Conservation (phyloP, 257 asterid genomes). For the Petunia axillaris region DNA sequence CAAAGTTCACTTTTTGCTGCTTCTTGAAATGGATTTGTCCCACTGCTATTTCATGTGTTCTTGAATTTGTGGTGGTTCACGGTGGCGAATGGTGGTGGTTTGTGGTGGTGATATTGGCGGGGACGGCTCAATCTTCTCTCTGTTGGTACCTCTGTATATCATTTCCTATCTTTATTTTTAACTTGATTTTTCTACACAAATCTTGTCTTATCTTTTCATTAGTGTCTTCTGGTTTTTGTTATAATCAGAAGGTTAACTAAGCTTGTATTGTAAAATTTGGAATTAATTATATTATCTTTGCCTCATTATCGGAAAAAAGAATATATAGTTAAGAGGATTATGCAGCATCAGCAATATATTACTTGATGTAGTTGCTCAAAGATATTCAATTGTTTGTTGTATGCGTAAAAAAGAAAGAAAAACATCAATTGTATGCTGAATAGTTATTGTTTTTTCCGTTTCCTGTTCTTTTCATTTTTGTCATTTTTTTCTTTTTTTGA, state of each 20-base stretch:
- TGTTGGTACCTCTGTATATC: slow-evolving; percentile 29
- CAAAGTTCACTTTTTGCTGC: slow-evolving; percentile 13
- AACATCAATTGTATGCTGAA: background rate
- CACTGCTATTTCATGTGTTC: background rate
- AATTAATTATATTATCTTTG: slow-evolving; percentile 8
- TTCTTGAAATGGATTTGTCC: slow-evolving; percentile 22
- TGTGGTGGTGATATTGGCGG: slow-evolving; percentile 42
- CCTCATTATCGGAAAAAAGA: background rate
- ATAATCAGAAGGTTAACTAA: background rate
- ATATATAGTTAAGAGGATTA: background rate
- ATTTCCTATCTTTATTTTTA: background rate
- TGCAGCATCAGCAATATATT: background rate
- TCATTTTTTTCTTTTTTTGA: background rate
- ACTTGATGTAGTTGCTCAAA: background rate
- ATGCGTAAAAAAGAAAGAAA: no score
- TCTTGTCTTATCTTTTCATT: no score
- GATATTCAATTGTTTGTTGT: background rate
- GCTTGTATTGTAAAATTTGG: background rate
- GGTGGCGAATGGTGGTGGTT: slow-evolving; percentile 20
- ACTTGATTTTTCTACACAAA: slow-evolving; percentile 19
- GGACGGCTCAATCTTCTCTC: slow-evolving; percentile 78
- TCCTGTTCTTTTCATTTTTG: background rate
- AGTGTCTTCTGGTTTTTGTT: background rate
- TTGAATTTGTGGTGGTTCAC: background rate
- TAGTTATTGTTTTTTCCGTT: background rate